phyloP scores from a whole-genome alignment of 768 basidiomycete genomes.

The Termitomyces sp. region DNA sequence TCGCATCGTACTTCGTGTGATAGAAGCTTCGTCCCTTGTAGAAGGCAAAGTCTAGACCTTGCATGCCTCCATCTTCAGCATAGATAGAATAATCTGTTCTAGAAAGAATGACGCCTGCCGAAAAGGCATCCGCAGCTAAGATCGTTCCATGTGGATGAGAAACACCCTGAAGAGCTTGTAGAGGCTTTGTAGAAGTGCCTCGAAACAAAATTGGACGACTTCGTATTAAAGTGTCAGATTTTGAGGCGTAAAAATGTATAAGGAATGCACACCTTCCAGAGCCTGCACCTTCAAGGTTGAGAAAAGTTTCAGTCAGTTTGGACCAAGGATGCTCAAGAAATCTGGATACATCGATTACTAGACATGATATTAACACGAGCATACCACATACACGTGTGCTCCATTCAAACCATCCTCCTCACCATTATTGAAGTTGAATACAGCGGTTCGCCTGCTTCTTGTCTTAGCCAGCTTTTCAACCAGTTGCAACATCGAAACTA shows the following conservation, averaged over 20 bases:
- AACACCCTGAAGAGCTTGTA: conserved; percentile 48
- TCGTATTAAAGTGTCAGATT: neutral
- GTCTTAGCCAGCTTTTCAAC: conserved; percentile 38
- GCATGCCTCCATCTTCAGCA: conserved; percentile 29
- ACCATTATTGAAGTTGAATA: conserved; percentile 86
- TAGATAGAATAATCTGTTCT: conserved; percentile 75
- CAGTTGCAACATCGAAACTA: conserved; percentile 27
- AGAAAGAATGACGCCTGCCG: conserved; percentile 58
- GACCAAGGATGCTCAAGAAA: conserved; percentile 77
- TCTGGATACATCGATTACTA: conserved; percentile 25
- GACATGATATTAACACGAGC: neutral
- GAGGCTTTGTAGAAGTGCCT: conserved; percentile 51
- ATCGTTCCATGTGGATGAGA: conserved; percentile 71
- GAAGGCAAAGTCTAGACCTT: conserved; percentile 76
- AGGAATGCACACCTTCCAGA: conserved; percentile 55
- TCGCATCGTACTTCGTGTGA: conserved; percentile 69
- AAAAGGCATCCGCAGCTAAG: conserved; percentile 63
- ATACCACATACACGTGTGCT: conserved; percentile 46
- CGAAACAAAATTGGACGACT: conserved; percentile 79
- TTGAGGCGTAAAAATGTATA: neutral
- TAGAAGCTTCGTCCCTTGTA: conserved; percentile 71
- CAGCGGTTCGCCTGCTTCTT: conserved; percentile 40
- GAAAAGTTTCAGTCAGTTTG: conserved; percentile 55
- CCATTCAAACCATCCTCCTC: conserved; percentile 78
- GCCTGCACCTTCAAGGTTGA: conserved; percentile 81